phyloP scores from a whole-genome alignment of 257 asterid genomes.

The Verbena officinalis region DNA sequence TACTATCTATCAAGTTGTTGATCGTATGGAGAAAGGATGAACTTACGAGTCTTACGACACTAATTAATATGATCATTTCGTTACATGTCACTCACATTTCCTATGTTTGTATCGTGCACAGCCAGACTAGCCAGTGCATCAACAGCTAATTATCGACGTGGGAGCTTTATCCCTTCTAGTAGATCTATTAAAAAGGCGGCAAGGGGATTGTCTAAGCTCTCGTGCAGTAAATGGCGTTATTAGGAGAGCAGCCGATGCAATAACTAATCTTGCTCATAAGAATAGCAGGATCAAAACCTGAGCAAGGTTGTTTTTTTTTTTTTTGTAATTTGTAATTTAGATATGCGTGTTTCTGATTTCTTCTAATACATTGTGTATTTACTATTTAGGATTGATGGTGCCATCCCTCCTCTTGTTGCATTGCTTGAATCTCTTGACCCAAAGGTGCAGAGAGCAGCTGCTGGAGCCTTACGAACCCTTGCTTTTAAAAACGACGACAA shows the following conservation, averaged over 20 bases:
- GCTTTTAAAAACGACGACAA: conserved; percentile 84
- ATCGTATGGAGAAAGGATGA: background rate
- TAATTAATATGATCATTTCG: background rate
- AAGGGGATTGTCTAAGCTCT: conserved; percentile 44
- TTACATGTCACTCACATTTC: background rate
- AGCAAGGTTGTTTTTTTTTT: conserved; percentile 60
- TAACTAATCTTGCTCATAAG: conserved; percentile 81
- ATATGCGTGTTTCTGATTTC: background rate
- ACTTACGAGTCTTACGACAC: background rate
- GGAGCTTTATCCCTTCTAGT: conserved; percentile 80
- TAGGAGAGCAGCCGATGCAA: conserved; percentile 80
- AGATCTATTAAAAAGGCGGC: conserved; percentile 58
- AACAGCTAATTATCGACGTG: conserved; percentile 73
- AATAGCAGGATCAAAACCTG: conserved; percentile 69
- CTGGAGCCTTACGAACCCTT: conserved; percentile 79
- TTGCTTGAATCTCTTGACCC: conserved; percentile 70
- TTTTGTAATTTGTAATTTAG: conserved; percentile 9
- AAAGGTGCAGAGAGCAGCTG: conserved; percentile 87
- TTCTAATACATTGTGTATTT: background rate
- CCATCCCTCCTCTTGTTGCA: conserved; percentile 79
- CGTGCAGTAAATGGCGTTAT: conserved; percentile 62
- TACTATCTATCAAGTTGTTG: background rate
- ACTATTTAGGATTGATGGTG: conserved; percentile 68
- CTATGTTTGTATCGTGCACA: conserved; percentile 32
- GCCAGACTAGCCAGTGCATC: conserved; percentile 93